Evolutionary conservation across 2,329 filamentous ascomycete genomes (phyloP).

Genomic region (Fusarium transvaalense): DNA sequence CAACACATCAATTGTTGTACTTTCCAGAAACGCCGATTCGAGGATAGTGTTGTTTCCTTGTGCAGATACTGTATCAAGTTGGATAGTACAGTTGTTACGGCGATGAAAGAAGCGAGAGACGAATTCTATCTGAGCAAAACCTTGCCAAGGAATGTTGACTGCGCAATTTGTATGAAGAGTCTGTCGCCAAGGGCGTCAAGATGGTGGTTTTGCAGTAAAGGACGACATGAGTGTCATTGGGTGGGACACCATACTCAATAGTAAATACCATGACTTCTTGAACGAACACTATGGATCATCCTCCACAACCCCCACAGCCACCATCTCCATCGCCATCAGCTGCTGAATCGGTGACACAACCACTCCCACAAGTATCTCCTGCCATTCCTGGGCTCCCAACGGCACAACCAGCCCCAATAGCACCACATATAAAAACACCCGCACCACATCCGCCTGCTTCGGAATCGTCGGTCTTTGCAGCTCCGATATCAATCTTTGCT

Average conservation of each 20-base stretch:
- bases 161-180: slow-evolving; percentile 10
- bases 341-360: slow-evolving; percentile 36
- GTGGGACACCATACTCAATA: slow-evolving; percentile 16
- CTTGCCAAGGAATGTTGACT: slow-evolving; percentile 9
- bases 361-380: slow-evolving; percentile 42
- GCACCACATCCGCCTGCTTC: slow-evolving; percentile 31
- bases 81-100: accelerated
- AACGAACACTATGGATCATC: background rate
- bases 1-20: slow-evolving; percentile 18
- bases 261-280: background rate
- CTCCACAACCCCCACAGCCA: slow-evolving; percentile 39
- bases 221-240: slow-evolving; percentile 32
- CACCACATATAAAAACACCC: slow-evolving; percentile 38
- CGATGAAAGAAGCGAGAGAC: slow-evolving; percentile 17
- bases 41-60: background rate
- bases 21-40: background rate
- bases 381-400: slow-evolving; percentile 24
- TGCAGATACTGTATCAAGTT: slow-evolving; percentile 8
- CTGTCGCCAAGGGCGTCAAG: slow-evolving; percentile 1
- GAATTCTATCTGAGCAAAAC: slow-evolving; percentile 7
- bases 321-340: slow-evolving; percentile 15
- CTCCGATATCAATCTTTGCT: slow-evolving; percentile 30
- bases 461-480: background rate
- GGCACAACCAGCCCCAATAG: slow-evolving; percentile 30
- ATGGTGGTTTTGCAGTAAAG: slow-evolving; percentile 30